Percentiles rank a stretch among this genome's conserved stretches.
phyloP scores from a whole-genome alignment of 2,329 filamentous ascomycete species.

The Calonectria hawksworthii region DNA sequence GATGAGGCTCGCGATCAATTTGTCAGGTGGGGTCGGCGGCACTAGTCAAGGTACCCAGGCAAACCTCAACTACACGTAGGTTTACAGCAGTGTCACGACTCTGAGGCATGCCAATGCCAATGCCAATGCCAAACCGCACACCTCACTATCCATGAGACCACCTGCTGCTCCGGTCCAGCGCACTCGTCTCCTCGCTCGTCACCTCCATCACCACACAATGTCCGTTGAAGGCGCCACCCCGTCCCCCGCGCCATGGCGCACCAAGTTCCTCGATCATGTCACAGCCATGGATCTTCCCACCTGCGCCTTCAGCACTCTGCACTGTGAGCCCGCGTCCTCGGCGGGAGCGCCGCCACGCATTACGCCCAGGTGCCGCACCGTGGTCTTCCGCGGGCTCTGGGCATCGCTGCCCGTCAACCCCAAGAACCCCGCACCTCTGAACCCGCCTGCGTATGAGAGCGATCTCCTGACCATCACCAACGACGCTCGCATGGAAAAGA shows the following conservation, averaged over 20 bases:
- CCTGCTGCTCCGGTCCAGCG: conserved; percentile 37
- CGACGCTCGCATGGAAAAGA: conserved; percentile 89
- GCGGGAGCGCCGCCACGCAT: conserved; percentile 57
- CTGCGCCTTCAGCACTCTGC: conserved; percentile 67
- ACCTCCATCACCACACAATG: conserved; percentile 49
- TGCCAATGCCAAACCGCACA: neutral
- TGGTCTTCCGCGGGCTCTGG: conserved; percentile 90
- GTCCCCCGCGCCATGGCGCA: conserved; percentile 66
- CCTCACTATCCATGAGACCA: conserved; percentile 35
- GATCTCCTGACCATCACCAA: conserved; percentile 89
- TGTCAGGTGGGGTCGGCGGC: conserved; percentile 18
- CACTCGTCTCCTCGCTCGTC: conserved; percentile 45
- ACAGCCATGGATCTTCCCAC: conserved; percentile 61
- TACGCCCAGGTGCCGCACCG: conserved; percentile 77
- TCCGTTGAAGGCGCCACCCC: conserved; percentile 21
- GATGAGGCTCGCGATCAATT: conserved; percentile 6
- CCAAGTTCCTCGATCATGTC: conserved; percentile 65
- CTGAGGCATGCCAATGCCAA: neutral
- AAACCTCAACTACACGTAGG: conserved; percentile 14
- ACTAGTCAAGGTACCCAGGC: conserved; percentile 4
- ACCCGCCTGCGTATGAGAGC: conserved; percentile 77
- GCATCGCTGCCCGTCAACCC: conserved; percentile 78
- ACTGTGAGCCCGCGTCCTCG: conserved; percentile 53
- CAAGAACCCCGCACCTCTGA: conserved; percentile 79
- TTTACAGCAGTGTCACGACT: neutral